These are phyloP conservation scores for Funneliformis geosporum DNA, from an alignment of 192 early-diverging fungal species.

Conservation along the genomic window DNA sequence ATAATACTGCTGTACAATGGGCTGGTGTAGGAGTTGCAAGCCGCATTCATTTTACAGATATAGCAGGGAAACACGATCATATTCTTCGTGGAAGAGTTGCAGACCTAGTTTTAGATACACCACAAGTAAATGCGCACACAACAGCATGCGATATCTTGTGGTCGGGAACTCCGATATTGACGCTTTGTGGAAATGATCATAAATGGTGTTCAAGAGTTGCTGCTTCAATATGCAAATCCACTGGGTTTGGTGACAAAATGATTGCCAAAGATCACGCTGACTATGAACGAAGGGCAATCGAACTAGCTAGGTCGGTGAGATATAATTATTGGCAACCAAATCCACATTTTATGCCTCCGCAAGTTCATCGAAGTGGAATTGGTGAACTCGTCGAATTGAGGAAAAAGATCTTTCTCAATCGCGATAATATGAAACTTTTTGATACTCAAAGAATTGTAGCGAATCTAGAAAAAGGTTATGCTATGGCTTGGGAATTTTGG, in stretches of 20 bases:
- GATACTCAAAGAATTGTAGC: conserved; percentile 86
- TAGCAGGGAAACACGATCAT: conserved; percentile 83
- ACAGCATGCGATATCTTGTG: conserved; percentile 94
- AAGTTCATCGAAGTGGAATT: conserved; percentile 45
- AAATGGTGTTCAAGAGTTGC: conserved; percentile 92
- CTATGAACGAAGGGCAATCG: conserved; percentile 68
- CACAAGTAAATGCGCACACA: conserved; percentile 97
- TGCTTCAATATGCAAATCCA: conserved; percentile 81
- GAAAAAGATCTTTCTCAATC: conserved; percentile 67
- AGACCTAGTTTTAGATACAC: conserved; percentile 90
- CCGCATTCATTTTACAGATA: conserved; percentile 85
- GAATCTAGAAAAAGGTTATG: conserved; percentile 73
- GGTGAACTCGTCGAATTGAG: conserved; percentile 67
- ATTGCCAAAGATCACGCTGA: conserved; percentile 61
- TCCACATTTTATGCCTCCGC: not conserved
- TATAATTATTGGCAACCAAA: conserved; percentile 18
- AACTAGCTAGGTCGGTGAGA: conserved; percentile 50
- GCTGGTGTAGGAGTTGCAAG: conserved; percentile 73
- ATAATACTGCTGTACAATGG: conserved; percentile 70
- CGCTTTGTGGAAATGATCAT: conserved; percentile 83
- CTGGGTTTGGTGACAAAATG: conserved; percentile 71
- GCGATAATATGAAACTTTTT: conserved; percentile 82
- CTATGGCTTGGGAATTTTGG: conserved; percentile 76
- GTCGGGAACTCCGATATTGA: conserved; percentile 91
- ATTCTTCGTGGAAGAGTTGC: conserved; percentile 91